A percentile compares a stretch with the other conserved stretches of the same genome.
Conservation (phyloP, 805 yeast genomes). For the Metschnikowia aberdeeniae region DNA sequence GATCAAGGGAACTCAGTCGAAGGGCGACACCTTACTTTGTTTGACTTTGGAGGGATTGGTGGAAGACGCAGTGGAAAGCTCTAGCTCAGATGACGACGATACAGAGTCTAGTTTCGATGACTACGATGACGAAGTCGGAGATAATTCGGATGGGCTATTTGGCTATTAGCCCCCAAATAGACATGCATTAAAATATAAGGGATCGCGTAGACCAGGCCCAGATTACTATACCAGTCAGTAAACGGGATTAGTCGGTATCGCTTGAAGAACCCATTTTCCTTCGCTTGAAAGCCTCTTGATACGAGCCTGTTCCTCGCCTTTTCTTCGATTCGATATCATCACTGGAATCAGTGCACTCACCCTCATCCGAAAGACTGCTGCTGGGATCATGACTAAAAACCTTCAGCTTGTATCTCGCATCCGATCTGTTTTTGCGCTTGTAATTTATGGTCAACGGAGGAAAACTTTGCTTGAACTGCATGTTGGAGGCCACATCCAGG, state of each 20-base stretch:
- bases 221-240: neutral
- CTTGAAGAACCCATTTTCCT: constrained; percentile 4
- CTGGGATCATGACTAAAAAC: constrained; percentile 6
- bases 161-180: constrained; percentile 25
- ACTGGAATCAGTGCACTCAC: constrained; percentile 16
- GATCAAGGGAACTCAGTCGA: constrained; percentile 47
- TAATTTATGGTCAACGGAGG: constrained; percentile 40
- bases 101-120: constrained; percentile 31
- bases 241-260: neutral
- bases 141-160: constrained; percentile 50
- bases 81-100: constrained; percentile 39
- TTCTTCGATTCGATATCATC: constrained; percentile 10
- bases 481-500: constrained; percentile 24
- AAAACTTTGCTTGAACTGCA: constrained; percentile 31
- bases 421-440: constrained; percentile 10
- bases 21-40: constrained; percentile 55
- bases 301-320: constrained; percentile 4
- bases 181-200: constrained; percentile 7
- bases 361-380: constrained; percentile 19
- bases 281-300: constrained; percentile 6
- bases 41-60: constrained; percentile 41
- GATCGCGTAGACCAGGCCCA: constrained; percentile 4
- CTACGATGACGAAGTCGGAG: constrained; percentile 57
- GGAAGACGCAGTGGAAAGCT: constrained; percentile 26
- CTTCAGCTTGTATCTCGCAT: constrained; percentile 8